Evolutionary conservation across 331 rosid genomes (phyloP).

Genomic region (Stylosanthes scabra): DNA sequence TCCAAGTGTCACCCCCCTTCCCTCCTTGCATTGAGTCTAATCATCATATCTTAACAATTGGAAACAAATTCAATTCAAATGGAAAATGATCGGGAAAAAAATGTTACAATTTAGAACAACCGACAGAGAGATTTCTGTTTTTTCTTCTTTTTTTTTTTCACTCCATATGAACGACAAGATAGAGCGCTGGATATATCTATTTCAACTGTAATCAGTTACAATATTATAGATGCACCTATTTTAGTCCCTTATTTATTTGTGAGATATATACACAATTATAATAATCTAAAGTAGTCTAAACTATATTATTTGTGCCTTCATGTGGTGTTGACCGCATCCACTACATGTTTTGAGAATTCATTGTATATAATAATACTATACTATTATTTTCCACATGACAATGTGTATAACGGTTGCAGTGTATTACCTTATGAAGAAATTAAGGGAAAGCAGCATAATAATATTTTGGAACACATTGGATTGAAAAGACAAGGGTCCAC

Average conservation of each 20-base stretch:
- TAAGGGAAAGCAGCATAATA: not conserved
- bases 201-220: constrained; percentile 9
- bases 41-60: not conserved
- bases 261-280: no score
- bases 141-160: no score
- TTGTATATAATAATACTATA: not conserved
- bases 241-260: no score
- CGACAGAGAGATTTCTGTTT: constrained; percentile 17
- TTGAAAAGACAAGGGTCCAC: not conserved
- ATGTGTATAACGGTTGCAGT: not conserved
- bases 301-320: no score
- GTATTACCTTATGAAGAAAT: not conserved
- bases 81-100: no score
- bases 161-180: constrained; percentile 15
- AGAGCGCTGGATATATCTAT: not conserved
- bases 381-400: not conserved
- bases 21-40: no score
- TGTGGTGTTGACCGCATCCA: no score
- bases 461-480: not conserved
- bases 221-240: no score
- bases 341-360: no score
- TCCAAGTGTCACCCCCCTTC: constrained; percentile 38
- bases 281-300: no score
- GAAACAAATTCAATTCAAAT: constrained; percentile 12
- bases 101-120: constrained; percentile 37